Conservation (phyloP, 495 filamentous ascomycete genomes). For the Trichoderma gamsii region DNA sequence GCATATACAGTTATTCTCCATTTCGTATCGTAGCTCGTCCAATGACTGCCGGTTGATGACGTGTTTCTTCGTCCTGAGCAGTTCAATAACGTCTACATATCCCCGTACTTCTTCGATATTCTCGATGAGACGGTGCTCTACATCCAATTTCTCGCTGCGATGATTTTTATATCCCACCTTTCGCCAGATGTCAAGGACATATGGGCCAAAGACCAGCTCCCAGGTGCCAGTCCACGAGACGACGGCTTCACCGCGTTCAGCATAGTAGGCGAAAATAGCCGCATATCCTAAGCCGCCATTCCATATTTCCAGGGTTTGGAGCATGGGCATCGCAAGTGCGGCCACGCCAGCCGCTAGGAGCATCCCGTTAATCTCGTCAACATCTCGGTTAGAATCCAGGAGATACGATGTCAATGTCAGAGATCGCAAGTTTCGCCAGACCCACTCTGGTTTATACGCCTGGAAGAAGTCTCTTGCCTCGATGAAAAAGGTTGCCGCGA, state of each 20-base stretch:
- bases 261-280: neutral
- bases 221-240: neutral
- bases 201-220: neutral
- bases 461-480: neutral
- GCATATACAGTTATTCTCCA: neutral
- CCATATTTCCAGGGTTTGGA: conserved; percentile 2
- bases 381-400: neutral
- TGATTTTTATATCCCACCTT: neutral
- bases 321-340: conserved; percentile 2
- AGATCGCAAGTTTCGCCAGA: neutral
- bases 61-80: neutral
- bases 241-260: neutral
- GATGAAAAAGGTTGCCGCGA: neutral
- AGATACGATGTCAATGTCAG: neutral
- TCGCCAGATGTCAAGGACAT: neutral
- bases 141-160: neutral
- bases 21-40: neutral
- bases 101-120: neutral
- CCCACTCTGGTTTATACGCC: neutral
- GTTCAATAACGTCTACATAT: neutral
- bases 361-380: neutral
- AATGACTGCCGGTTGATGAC: neutral
- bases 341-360: neutral
- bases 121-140: neutral
- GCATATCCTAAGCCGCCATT: neutral